Base-by-base conservation (phyloP, 2,329 filamentous ascomycete species). In the Diaporthe citrichinensis region DNA sequence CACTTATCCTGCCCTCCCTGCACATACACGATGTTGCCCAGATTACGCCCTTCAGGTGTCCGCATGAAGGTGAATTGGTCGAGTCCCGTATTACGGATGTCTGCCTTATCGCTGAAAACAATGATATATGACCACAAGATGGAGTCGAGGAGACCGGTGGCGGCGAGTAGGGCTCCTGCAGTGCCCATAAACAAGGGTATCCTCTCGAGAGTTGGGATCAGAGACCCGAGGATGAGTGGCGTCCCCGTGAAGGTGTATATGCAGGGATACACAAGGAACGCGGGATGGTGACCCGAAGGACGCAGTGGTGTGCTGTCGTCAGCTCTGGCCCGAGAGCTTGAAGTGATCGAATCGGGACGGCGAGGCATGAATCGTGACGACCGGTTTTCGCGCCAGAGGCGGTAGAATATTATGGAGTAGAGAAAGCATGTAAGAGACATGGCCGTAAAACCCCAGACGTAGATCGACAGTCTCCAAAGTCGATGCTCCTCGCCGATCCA, bases 161-260 rank as follows among this genome's bases (percentile, higher is more conserved):
- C 88, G 0, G 88, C 87, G 44, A 92, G 90, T 82, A 93, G 87
- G 1, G 87, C 86, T 2, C 91, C 91, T 0, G 91, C 89, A 1
- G 90, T 89, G 0, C 89, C 87, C 89, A 94, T 92, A 51, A 76
- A 76, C 1, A 23, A 1, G 2, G 46, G 36, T 20, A 58, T 58
- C 5, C 20, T 25, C 15, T 76, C 73, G 31, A 76, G 53, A 2
- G n/a, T 2, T 4, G 75, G 69, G 39, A 76, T 62, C 8, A 76
- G 36, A 28, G 88, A 88, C 20, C 92, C 91, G 0, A 90, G 86
- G 6, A 92, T 92, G 0, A 94, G 85, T 0, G 93, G 93, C 0
- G 92, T 86, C 0, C 92, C 94, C 80, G 92, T 93, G n/a, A 93
- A 79, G 9, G 93, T 87, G 81, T 94, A 94, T 77, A 94, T 92